Percentiles rank a stretch among this genome's conserved stretches.
Conservation (phyloP, 2,329 filamentous ascomycete species). For the Botrytis deweyae region DNA sequence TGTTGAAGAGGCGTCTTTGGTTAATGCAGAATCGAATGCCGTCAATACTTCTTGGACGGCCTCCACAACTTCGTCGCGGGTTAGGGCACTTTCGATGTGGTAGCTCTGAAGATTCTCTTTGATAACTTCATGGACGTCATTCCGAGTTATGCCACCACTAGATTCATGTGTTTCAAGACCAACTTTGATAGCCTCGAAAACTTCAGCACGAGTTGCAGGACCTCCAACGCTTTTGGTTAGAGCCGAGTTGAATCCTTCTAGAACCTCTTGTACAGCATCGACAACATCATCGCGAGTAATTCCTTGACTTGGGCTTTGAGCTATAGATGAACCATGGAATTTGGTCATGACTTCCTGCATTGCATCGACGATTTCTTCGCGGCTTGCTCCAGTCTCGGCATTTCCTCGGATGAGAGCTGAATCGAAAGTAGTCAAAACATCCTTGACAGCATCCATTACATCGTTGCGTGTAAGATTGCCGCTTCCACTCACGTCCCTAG, state of each 20-base stretch:
- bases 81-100: constrained; percentile 66
- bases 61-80: constrained; percentile 78
- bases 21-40: constrained; percentile 73
- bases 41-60: constrained; percentile 85
- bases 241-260: constrained; percentile 35
- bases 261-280: constrained; percentile 46
- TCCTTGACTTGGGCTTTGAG: constrained; percentile 73
- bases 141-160: constrained; percentile 62
- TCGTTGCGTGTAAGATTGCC: constrained; percentile 69
- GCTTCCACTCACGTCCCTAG: constrained; percentile 49
- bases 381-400: constrained; percentile 35
- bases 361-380: constrained; percentile 39
- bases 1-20: constrained; percentile 58
- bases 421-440: constrained; percentile 62
- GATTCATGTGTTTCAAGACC: constrained; percentile 74
- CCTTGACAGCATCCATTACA: constrained; percentile 78
- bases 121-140: constrained; percentile 83
- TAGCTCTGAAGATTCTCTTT: constrained; percentile 63
- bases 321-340: constrained; percentile 75
- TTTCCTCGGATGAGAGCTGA: constrained; percentile 56
- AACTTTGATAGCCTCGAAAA: constrained; percentile 79
- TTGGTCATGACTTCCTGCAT: constrained; percentile 91
- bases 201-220: constrained; percentile 75
- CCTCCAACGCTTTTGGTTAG: constrained; percentile 45
- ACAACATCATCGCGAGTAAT: constrained; percentile 60